Conservation (phyloP, 176 grass and related monocot species). For the Cymbopogon citratus region DNA sequence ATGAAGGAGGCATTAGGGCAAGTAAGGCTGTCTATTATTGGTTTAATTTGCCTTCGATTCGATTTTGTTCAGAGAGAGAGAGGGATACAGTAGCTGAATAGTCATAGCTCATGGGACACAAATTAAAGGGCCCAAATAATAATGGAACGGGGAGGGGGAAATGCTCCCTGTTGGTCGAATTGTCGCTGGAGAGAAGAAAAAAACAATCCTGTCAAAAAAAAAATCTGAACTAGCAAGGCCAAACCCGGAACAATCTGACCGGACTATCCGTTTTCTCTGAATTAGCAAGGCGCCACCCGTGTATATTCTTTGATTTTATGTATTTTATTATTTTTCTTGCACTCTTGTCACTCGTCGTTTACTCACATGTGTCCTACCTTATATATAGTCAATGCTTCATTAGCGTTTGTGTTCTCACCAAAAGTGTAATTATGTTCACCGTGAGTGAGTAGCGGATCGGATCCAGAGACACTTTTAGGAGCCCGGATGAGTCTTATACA, state of each 20-base stretch:
- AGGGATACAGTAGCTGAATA: constrained; percentile 1
- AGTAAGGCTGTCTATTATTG: not conserved
- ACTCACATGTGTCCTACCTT: not conserved
- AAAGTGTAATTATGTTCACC: not conserved
- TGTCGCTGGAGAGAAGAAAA: constrained; percentile 12
- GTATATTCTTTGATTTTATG: not conserved
- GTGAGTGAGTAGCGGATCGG: too few relatives aligned
- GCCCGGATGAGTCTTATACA: too few relatives aligned
- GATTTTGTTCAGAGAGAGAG: not conserved
- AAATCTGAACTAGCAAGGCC: not conserved
- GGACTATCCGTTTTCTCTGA: not conserved
- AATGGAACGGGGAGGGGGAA: constrained; percentile 25
- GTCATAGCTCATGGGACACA: constrained; percentile 29
- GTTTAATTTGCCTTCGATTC: constrained; percentile 23
- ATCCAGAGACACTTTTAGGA: too few relatives aligned
- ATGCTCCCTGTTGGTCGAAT: constrained; percentile 25
- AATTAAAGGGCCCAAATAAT: constrained; percentile 23
- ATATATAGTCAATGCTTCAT: not conserved
- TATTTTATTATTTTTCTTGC: not conserved
- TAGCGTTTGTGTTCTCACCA: not conserved
- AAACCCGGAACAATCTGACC: not conserved
- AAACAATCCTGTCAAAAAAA: not conserved
- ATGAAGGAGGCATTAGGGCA: constrained; percentile 31
- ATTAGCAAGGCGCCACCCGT: too few relatives aligned
- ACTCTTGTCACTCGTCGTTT: not conserved